Evolutionary conservation across 1,284 basidiomycete genomes (phyloP).

Genomic region (Ustilago loliicola): DNA sequence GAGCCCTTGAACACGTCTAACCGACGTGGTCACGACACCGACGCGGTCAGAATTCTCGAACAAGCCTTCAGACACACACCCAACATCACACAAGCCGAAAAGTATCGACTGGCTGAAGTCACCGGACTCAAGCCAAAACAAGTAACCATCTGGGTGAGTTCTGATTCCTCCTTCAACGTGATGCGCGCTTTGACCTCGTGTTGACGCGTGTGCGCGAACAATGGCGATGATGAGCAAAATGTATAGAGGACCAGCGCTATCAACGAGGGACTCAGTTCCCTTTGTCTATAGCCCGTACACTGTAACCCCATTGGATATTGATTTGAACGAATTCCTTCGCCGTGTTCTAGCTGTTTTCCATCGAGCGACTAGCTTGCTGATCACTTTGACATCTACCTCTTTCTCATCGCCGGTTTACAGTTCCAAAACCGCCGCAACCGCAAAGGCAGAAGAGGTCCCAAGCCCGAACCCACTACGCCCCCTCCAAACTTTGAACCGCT

Average conservation of each 20-base stretch:
- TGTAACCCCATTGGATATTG: too few relatives aligned
- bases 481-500: neutral
- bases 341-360: neutral
- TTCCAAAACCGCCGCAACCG: constrained; percentile 62
- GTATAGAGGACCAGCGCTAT: neutral
- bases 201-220: neutral
- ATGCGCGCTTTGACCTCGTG: neutral
- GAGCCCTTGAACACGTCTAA: too few relatives aligned
- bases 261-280: neutral
- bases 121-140: constrained; percentile 66
- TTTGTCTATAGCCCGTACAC: neutral
- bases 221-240: constrained; percentile 12
- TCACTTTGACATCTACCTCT: neutral
- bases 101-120: constrained; percentile 59
- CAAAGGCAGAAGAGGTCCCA: constrained; percentile 26
- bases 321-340: too few relatives aligned
- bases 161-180: neutral
- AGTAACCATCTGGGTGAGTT: constrained; percentile 70
- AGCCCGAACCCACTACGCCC: neutral
- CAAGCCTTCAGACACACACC: constrained; percentile 60
- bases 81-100: constrained; percentile 68
- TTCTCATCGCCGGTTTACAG: constrained; percentile 19
- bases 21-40: constrained; percentile 50
- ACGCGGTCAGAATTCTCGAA: constrained; percentile 60
- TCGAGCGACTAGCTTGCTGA: neutral